Base-by-base conservation (phyloP, 2,329 filamentous ascomycete genomes). In the Dendryphion nanum region DNA sequence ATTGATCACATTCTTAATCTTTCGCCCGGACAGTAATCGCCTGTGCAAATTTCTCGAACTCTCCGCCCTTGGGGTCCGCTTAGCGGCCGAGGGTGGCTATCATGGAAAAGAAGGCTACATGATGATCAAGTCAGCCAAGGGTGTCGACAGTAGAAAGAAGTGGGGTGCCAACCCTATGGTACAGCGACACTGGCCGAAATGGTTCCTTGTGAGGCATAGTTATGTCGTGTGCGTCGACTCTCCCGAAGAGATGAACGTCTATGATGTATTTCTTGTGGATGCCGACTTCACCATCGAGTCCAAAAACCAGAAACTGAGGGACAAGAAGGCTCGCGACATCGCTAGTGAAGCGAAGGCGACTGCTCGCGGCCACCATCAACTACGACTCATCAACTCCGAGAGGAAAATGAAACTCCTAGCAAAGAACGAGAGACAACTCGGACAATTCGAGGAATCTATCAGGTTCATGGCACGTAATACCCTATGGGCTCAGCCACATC, bases 211-310 rank as follows among this genome's bases (percentile, higher is more conserved):
- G n/a, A 78, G 93, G 35, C 90, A 97, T 66, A 97, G 89, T 70
- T 98, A 98, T 59, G 84, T 98, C 42, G 91, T 95, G 30, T 96
- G 91, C 52, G 90, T 97, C n/a, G 91, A 97, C 61, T 96, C 93
- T 0, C 93, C 93, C 0, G 91, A 97, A 63, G 95, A 95, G 54
- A 95, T 97, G 86, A 91, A 95, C 57, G 94, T 97, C 21, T 96
- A 95, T 63, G 94, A 98, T 67, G 93, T 98, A 16, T 97, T 96
- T 64, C 76, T 98, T n/a, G 87, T 97, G 18, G 93, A 98, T 60
- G 78, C 86, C 1, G 84, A 86, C 54, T 98, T 98, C 67, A 76
- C 79, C 36, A 82, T 96, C 34, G 82, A 89, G 46, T 81, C 86
- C 38, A 89, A 89, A 66, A 80, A 63, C 29, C 67, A 69, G 42